phyloP scores from a whole-genome alignment of 1,284 basidiomycete species.

The Ustilago bromivora region DNA sequence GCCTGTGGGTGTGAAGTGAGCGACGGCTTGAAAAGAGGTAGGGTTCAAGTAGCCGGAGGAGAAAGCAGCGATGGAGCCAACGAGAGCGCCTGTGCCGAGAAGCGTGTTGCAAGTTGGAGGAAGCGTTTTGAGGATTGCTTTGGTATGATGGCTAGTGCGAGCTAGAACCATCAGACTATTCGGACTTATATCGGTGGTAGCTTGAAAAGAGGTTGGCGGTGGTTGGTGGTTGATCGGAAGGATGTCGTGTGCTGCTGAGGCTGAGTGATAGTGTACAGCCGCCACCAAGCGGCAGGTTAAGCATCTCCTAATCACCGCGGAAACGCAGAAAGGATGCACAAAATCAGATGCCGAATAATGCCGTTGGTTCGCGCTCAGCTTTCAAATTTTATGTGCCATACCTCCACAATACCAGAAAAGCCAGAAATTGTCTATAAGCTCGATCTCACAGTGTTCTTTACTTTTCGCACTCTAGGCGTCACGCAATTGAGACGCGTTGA shows the following conservation, averaged over 20 bases:
- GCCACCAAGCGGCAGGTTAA: not conserved
- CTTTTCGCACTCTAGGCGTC: not conserved
- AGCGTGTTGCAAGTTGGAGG: constrained; percentile 23
- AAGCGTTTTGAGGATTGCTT: constrained; percentile 30
- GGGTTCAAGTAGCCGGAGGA: constrained; percentile 21
- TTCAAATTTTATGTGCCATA: not conserved
- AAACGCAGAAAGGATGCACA: not conserved
- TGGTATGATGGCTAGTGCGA: constrained; percentile 28
- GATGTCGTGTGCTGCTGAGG: constrained; percentile 30
- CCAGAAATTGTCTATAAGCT: not conserved
- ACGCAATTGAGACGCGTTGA: constrained; percentile 21
- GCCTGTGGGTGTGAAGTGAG: not conserved
- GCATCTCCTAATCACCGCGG: constrained; percentile 23
- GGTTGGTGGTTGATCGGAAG: not conserved
- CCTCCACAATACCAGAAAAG: constrained; percentile 21
- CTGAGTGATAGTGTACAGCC: not conserved
- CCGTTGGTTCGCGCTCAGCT: constrained; percentile 13
- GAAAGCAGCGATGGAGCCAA: constrained; percentile 31
- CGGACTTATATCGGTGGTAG: not conserved
- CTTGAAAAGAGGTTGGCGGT: not conserved
- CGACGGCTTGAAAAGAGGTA: not conserved
- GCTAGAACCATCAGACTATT: constrained; percentile 34
- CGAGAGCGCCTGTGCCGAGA: constrained; percentile 29
- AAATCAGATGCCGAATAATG: constrained; percentile 11
- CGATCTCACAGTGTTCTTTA: constrained; percentile 19